Percentiles rank a stretch among this genome's conserved stretches.
Conservation (phyloP, 176 grass and related monocot genomes). For the Oryza rufipogon region DNA sequence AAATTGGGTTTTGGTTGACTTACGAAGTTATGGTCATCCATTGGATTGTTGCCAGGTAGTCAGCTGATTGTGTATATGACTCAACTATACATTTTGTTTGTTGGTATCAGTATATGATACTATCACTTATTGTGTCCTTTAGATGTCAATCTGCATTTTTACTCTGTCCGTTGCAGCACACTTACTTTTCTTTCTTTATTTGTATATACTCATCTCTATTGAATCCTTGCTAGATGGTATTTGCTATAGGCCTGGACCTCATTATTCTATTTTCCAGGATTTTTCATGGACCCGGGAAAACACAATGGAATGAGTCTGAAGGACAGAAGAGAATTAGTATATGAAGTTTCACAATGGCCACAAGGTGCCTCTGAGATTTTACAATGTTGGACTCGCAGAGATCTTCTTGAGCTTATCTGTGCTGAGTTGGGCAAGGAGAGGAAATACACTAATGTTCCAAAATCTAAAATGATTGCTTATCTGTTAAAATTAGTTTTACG, state of each 20-base stretch:
- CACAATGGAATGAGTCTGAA: constrained; percentile 63
- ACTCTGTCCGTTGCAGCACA: constrained; percentile 2
- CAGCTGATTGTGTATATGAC: neutral
- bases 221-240: constrained; percentile 11
- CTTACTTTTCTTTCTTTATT: constrained; percentile 6
- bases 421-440: constrained; percentile 90
- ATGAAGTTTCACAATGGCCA: constrained; percentile 65
- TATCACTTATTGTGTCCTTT: neutral
- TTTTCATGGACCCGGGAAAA: constrained; percentile 61
- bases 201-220: constrained; percentile 3
- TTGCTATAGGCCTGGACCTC: neutral
- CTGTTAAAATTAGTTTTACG: constrained; percentile 76
- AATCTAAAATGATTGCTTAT: constrained; percentile 91
- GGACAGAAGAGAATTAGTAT: constrained; percentile 82
- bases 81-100: constrained; percentile 15
- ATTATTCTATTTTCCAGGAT: constrained; percentile 51
- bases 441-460: constrained; percentile 87
- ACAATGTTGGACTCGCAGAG: constrained; percentile 82
- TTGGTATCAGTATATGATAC: constrained; percentile 2
- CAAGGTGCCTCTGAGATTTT: constrained; percentile 81
- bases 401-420: constrained; percentile 85
- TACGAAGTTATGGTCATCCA: constrained; percentile 4
- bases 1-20: constrained; percentile 27
- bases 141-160: neutral
- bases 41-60: neutral